These are phyloP conservation scores for Epichloe typhina DNA, from an alignment of 2,329 filamentous ascomycete species.

Conservation along the genomic window DNA sequence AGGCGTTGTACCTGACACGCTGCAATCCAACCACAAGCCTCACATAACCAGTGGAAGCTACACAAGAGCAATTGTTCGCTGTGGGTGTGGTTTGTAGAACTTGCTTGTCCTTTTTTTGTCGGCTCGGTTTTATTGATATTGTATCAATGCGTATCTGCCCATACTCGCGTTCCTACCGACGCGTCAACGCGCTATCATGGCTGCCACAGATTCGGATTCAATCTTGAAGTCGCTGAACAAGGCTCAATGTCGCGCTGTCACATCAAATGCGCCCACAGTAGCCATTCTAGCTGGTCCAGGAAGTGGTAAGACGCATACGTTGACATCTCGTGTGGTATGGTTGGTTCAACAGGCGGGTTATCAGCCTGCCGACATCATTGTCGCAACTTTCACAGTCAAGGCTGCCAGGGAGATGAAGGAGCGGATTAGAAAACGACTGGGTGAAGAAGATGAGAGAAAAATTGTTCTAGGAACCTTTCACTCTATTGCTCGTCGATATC, in stretches of 20 bases:
- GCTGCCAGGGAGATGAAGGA: conserved; percentile 88
- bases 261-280: conserved; percentile 38
- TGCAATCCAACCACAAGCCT: not conserved
- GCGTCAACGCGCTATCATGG: conserved; percentile 15
- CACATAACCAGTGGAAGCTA: not conserved
- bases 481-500: conserved; percentile 75
- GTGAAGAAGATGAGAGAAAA: conserved; percentile 59
- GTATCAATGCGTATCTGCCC: not conserved
- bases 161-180: conserved; percentile 4
- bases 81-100: not conserved
- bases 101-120: not conserved
- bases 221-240: conserved; percentile 38
- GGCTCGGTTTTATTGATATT: not conserved
- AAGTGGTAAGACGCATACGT: conserved; percentile 85
- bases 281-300: conserved; percentile 56
- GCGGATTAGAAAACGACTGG: conserved; percentile 70
- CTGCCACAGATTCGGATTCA: conserved; percentile 12
- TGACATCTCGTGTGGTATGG: conserved; percentile 86
- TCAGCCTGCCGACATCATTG: conserved; percentile 76
- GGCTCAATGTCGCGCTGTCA: conserved; percentile 43
- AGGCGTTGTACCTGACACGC: not conserved
- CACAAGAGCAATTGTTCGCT: not conserved
- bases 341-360: conserved; percentile 60
- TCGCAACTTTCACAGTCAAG: conserved; percentile 95
- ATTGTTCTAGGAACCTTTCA: conserved; percentile 90